A percentile compares a stretch with the other conserved stretches of the same genome.
phyloP scores from a whole-genome alignment of 768 basidiomycete species.

The Lactarius trivialis region DNA sequence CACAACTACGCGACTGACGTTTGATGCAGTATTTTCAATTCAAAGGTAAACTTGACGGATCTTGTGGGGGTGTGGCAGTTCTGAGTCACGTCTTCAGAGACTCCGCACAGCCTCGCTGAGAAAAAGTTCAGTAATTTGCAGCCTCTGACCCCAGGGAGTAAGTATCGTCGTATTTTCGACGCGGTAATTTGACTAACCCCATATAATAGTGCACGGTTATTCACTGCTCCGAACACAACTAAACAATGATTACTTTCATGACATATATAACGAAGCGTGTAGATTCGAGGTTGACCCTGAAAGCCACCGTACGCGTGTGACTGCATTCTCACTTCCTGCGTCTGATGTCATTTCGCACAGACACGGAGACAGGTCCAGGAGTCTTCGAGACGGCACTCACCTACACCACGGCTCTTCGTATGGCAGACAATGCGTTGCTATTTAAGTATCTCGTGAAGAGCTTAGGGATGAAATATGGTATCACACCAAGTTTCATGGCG shows the following conservation, averaged over 20 bases:
- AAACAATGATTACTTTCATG: constrained; percentile 85
- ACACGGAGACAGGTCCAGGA: constrained; percentile 90
- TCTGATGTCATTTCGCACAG: constrained; percentile 33
- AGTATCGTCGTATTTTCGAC: constrained; percentile 28
- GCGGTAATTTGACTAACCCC: neutral
- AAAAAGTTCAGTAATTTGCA: constrained; percentile 73
- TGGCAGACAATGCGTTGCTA: constrained; percentile 88
- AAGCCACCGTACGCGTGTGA: constrained; percentile 57
- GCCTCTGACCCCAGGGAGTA: constrained; percentile 90
- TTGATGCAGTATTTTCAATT: constrained; percentile 75
- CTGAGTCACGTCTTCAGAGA: constrained; percentile 47
- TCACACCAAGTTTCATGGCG: constrained; percentile 97
- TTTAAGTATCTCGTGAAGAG: constrained; percentile 94
- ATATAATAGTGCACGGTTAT: constrained; percentile 84
- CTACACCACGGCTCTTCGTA: constrained; percentile 68
- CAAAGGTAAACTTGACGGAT: constrained; percentile 46
- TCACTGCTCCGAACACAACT: constrained; percentile 86
- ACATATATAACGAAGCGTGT: constrained; percentile 69
- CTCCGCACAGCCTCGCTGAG: constrained; percentile 61
- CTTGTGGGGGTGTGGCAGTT: neutral
- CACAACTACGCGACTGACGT: neutral
- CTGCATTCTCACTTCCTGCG: neutral
- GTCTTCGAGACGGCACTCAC: constrained; percentile 84
- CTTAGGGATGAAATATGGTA: constrained; percentile 78
- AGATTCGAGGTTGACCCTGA: constrained; percentile 79